Evolutionary conservation across 1,284 basidiomycete genomes (phyloP).

Genomic region (Ganoderma lucidum): DNA sequence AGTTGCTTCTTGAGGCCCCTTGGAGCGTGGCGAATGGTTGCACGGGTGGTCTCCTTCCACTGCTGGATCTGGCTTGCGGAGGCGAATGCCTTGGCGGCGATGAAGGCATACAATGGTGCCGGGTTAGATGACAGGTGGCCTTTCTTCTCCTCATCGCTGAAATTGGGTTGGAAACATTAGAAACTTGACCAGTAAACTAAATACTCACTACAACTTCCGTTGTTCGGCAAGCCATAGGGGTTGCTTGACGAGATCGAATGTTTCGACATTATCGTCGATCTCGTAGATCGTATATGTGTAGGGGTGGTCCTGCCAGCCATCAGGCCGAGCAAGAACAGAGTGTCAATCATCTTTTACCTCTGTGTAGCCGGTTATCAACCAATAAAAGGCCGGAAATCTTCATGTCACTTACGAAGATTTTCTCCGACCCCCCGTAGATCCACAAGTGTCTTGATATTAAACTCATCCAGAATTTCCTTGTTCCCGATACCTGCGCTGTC

Average conservation of each 20-base stretch:
- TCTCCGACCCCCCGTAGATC: constrained; percentile 67
- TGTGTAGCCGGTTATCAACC: not conserved
- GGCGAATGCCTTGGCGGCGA: constrained; percentile 16
- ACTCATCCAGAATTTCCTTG: constrained; percentile 47
- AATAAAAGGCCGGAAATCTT: not conserved
- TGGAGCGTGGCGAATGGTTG: constrained; percentile 7
- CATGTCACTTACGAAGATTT: constrained; percentile 53
- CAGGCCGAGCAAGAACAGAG: not conserved
- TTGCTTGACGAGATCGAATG: constrained; percentile 18
- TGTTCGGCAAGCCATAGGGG: constrained; percentile 15
- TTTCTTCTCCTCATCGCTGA: constrained; percentile 8
- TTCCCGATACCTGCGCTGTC: constrained; percentile 34
- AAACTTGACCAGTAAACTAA: not conserved
- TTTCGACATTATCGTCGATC: constrained; percentile 22
- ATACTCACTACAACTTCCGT: constrained; percentile 21
- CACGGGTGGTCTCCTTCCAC: constrained; percentile 11
- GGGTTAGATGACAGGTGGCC: constrained; percentile 19
- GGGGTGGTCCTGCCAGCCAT: constrained; percentile 17
- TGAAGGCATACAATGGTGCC: constrained; percentile 11
- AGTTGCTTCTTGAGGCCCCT: constrained; percentile 17
- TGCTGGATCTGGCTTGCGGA: constrained; percentile 6
- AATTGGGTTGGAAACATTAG: not conserved
- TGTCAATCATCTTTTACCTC: not conserved
- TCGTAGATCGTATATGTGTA: constrained; percentile 17
- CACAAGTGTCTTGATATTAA: constrained; percentile 50